These are phyloP conservation scores for Blastomyces parvus DNA, from an alignment of 2,329 filamentous ascomycete genomes.

Conservation along the genomic window DNA sequence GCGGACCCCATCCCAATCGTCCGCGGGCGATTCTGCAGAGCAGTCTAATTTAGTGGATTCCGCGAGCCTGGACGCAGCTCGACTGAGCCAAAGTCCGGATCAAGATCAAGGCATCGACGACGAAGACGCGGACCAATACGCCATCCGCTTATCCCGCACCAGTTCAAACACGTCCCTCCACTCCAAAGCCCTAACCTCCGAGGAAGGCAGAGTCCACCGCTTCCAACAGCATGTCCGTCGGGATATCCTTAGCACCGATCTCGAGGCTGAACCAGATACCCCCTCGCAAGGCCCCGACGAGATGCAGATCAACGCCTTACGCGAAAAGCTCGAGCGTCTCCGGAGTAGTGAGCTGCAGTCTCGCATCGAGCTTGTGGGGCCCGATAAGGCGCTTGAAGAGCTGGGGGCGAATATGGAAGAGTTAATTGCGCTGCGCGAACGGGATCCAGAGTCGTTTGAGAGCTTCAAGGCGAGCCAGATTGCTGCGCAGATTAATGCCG, in stretches of 20 bases:
- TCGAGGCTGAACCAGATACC: constrained; percentile 21
- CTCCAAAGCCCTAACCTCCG: constrained; percentile 53
- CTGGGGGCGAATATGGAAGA: constrained; percentile 39
- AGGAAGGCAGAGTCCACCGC: constrained; percentile 62
- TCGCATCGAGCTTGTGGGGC: constrained; percentile 30
- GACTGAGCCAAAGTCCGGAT: constrained; percentile 28
- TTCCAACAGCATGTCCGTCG: constrained; percentile 58
- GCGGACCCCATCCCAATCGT: constrained; percentile 27
- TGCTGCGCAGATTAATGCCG: constrained; percentile 39
- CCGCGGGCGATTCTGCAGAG: constrained; percentile 22
- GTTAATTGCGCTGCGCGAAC: constrained; percentile 32
- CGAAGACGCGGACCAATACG: constrained; percentile 35
- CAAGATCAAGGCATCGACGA: constrained; percentile 31
- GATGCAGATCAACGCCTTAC: constrained; percentile 38
- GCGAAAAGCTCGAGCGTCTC: constrained; percentile 36
- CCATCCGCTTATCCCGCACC: constrained; percentile 46
- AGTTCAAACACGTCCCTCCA: constrained; percentile 60
- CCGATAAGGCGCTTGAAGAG: constrained; percentile 34
- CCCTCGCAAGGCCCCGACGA: constrained; percentile 28
- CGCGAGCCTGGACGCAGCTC: not conserved
- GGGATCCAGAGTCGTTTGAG: constrained; percentile 38
- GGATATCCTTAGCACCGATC: constrained; percentile 46
- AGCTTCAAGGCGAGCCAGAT: constrained; percentile 38
- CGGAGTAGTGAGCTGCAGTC: constrained; percentile 35
- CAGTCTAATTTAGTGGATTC: constrained; percentile 26